These are phyloP conservation scores for Cyclocybe cylindracea DNA, from an alignment of 768 basidiomycete genomes.

Conservation along the genomic window DNA sequence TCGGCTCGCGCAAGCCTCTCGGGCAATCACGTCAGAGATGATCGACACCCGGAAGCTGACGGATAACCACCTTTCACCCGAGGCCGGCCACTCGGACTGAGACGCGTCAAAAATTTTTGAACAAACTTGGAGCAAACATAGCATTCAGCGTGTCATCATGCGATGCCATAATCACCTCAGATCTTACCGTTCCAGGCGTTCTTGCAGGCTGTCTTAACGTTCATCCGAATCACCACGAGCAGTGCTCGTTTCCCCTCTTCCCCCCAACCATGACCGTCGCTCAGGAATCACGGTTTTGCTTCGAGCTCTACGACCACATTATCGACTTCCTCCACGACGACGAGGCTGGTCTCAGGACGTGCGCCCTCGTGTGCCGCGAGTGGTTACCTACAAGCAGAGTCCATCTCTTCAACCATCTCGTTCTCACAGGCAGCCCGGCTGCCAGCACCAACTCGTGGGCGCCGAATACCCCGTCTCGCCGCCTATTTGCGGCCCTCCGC, in stretches of 20 bases:
- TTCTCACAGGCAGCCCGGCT: constrained; percentile 15
- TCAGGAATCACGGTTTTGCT: constrained; percentile 11
- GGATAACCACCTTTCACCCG: too few relatives aligned
- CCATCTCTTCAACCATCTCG: constrained; percentile 23
- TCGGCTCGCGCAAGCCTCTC: too few relatives aligned
- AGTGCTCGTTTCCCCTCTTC: not conserved
- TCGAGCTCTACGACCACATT: constrained; percentile 27
- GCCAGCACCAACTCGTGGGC: constrained; percentile 9
- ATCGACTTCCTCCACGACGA: constrained; percentile 29
- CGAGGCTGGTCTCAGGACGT: constrained; percentile 19
- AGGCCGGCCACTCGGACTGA: too few relatives aligned
- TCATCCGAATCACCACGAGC: too few relatives aligned
- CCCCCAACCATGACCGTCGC: constrained; percentile 5
- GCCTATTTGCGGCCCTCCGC: constrained; percentile 15
- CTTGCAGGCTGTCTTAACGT: too few relatives aligned
- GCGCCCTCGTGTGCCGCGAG: constrained; percentile 23
- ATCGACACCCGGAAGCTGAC: too few relatives aligned
- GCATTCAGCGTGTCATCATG: too few relatives aligned
- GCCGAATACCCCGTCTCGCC: constrained; percentile 19
- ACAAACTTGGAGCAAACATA: too few relatives aligned
- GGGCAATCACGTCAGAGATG: too few relatives aligned
- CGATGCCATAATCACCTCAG: too few relatives aligned
- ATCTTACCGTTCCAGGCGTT: too few relatives aligned
- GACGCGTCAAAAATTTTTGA: too few relatives aligned
- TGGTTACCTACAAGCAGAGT: constrained; percentile 25